Evolutionary conservation across 2,329 filamentous ascomycete species (phyloP).

Genomic region (Chrysoporthe austroafricana): DNA sequence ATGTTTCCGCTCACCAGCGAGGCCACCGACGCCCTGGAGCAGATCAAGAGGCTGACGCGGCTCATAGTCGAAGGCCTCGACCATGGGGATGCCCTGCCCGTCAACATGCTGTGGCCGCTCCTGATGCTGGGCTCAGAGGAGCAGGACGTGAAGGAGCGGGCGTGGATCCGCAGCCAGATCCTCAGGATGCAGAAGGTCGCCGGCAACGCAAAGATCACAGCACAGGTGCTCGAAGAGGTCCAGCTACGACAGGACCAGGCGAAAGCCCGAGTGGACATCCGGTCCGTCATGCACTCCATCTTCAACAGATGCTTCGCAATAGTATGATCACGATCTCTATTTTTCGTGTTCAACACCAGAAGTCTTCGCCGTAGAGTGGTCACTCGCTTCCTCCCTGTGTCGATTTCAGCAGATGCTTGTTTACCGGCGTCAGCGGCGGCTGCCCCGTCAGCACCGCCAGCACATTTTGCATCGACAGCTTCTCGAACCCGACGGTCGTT

Average conservation of each 20-base stretch:
- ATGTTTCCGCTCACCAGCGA: conserved; percentile 56
- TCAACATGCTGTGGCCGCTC: conserved; percentile 61
- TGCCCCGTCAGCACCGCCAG: conserved; percentile 49
- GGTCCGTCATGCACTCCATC: conserved; percentile 50
- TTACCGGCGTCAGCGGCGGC: conserved; percentile 55
- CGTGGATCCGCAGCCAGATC: conserved; percentile 56
- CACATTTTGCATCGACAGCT: conserved; percentile 58
- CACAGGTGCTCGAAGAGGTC: conserved; percentile 50
- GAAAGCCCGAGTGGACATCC: conserved; percentile 48
- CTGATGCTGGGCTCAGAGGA: conserved; percentile 61
- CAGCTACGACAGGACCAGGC: conserved; percentile 47
- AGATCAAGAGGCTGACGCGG: conserved; percentile 51
- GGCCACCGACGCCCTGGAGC: conserved; percentile 50
- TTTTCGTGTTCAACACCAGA: not conserved
- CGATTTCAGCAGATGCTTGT: conserved; percentile 49
- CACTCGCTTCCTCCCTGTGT: not conserved
- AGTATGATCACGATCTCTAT: conserved; percentile 35
- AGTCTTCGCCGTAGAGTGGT: not conserved
- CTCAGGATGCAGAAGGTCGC: conserved; percentile 51
- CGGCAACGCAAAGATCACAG: conserved; percentile 49
- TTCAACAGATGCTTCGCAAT: conserved; percentile 59
- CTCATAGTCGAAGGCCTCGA: conserved; percentile 48
- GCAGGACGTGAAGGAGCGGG: conserved; percentile 50
- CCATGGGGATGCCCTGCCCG: conserved; percentile 51
- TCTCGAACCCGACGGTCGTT: conserved; percentile 57